Conservation (phyloP, 345 rosid species). For the Isatis tinctoria region DNA sequence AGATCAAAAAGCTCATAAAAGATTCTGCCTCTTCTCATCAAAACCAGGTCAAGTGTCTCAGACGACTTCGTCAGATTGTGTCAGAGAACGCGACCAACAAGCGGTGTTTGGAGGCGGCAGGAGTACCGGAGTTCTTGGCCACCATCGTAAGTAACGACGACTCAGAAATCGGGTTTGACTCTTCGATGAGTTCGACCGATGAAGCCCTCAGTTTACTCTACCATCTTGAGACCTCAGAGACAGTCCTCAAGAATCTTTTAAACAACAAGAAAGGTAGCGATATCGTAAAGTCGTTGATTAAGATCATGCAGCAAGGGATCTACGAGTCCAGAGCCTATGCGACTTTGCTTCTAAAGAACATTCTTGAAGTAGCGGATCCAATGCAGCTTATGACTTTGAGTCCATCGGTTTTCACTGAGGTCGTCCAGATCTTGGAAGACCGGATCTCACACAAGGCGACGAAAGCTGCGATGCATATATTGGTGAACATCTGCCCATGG, state of each 20-base stretch:
- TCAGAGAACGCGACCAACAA: slow-evolving; percentile 54
- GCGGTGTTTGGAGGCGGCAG: slow-evolving; percentile 66
- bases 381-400: slow-evolving; percentile 39
- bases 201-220: slow-evolving; percentile 65
- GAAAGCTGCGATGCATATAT: slow-evolving; percentile 51
- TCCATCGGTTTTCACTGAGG: slow-evolving; percentile 41
- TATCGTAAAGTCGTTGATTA: slow-evolving; percentile 41
- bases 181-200: slow-evolving; percentile 26
- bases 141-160: slow-evolving; percentile 26
- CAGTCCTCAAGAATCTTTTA: slow-evolving; percentile 49
- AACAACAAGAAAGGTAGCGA: slow-evolving; percentile 44
- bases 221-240: slow-evolving; percentile 58
- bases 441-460: slow-evolving; percentile 56
- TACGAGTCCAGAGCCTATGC: slow-evolving; percentile 45
- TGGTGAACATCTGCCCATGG: slow-evolving; percentile 48
- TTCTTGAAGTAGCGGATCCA: slow-evolving; percentile 58
- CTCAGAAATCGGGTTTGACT: slow-evolving; percentile 20
- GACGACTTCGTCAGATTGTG: slow-evolving; percentile 47
- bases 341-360: slow-evolving; percentile 34
- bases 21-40: slow-evolving; percentile 46
- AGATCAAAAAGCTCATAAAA: slow-evolving; percentile 52
- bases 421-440: slow-evolving; percentile 46
- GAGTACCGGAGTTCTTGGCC: slow-evolving; percentile 64
- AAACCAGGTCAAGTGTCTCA: slow-evolving; percentile 46
- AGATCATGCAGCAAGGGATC: slow-evolving; percentile 44